Conservation (phyloP, 257 asterid genomes). For the Knoxia roxburghii region DNA sequence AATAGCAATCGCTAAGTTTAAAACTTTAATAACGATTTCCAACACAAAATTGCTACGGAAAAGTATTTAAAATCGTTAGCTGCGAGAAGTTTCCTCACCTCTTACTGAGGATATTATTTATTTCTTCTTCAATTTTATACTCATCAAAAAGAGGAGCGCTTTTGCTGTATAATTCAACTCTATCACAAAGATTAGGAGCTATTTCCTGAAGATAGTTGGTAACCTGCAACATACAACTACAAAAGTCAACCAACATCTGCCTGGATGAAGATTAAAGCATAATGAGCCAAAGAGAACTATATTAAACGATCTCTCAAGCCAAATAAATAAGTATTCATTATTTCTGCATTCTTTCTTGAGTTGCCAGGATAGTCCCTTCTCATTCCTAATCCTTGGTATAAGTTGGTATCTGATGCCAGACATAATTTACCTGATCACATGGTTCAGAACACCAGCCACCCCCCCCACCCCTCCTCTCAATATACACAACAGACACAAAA, state of each 20-base stretch:
- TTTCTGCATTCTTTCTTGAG: background rate
- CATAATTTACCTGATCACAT: background rate
- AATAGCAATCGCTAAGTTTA: background rate
- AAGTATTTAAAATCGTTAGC: too few species aligned
- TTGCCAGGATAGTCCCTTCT: background rate
- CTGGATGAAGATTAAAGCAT: conserved; percentile 15
- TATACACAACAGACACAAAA: background rate
- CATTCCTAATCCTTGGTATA: background rate
- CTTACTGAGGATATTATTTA: conserved; percentile 73
- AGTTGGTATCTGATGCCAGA: background rate
- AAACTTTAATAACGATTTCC: too few species aligned
- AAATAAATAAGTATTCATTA: background rate
- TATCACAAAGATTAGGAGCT: conserved; percentile 86
- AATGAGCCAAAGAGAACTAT: background rate
- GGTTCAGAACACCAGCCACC: too few species aligned
- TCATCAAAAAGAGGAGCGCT: conserved; percentile 84
- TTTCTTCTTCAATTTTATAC: conserved; percentile 80
- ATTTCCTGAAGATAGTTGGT: conserved; percentile 94
- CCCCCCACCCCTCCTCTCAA: background rate
- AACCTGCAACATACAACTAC: conserved; percentile 43
- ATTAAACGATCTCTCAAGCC: background rate
- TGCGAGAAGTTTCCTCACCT: conserved; percentile 50
- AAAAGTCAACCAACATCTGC: conserved; percentile 23
- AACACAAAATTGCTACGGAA: too few species aligned
- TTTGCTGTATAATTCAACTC: conserved; percentile 76